phyloP scores from a whole-genome alignment of 148 eudicot species.

The Rhododendron griersonianum region DNA sequence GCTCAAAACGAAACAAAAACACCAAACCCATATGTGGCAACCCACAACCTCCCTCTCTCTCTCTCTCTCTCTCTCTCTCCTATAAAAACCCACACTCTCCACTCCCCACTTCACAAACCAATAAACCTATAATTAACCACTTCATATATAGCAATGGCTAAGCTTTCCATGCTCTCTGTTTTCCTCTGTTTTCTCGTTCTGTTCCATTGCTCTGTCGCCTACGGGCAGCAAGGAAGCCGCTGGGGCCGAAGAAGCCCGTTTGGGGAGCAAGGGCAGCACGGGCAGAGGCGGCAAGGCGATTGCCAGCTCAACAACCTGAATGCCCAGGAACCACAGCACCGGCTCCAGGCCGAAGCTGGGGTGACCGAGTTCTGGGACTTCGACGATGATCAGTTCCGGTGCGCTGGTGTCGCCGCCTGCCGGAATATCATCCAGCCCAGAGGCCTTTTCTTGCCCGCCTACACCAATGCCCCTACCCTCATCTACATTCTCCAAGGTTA shows the following conservation, averaged over 20 bases:
- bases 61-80: neutral
- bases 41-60: neutral
- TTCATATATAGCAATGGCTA: constrained; percentile 31
- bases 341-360: constrained; percentile 57
- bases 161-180: constrained; percentile 23
- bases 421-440: constrained; percentile 45
- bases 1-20: constrained; percentile 15
- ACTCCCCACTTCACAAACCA: constrained; percentile 31
- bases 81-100: constrained; percentile 35
- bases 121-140: neutral
- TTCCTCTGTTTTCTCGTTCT: constrained; percentile 26
- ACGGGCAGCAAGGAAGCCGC: constrained; percentile 16
- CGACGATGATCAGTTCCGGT: constrained; percentile 48
- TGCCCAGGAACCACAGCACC: constrained; percentile 46
- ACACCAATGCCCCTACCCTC: constrained; percentile 44
- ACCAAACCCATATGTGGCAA: constrained; percentile 30
- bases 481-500: constrained; percentile 55
- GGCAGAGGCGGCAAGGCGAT: constrained; percentile 21
- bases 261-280: neutral
- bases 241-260: neutral
- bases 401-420: constrained; percentile 56
- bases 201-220: constrained; percentile 29
- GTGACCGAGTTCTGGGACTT: constrained; percentile 59
- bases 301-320: constrained; percentile 45
- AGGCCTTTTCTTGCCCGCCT: constrained; percentile 72